These are phyloP conservation scores for Cucurbita moschata DNA, from an alignment of 306 rosid genomes.

Conservation along the genomic window DNA sequence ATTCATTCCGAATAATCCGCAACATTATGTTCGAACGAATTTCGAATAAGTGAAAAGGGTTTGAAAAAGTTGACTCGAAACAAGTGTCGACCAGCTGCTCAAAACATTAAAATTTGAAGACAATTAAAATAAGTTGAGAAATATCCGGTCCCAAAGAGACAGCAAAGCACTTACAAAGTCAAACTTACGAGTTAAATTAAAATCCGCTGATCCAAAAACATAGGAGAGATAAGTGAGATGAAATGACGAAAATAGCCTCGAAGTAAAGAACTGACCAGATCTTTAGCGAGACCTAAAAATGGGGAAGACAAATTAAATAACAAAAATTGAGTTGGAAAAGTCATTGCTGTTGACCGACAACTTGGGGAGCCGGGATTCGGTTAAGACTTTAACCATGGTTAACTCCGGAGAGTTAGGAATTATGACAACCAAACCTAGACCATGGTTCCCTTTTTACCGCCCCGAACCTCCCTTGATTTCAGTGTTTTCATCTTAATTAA, in stretches of 20 bases:
- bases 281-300: slow-evolving; percentile 8
- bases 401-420: slow-evolving; percentile 15
- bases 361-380: neutral
- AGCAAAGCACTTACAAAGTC: neutral
- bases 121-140: too few species aligned
- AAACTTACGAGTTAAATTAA: neutral
- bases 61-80: too few species aligned
- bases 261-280: neutral
- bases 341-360: slow-evolving; percentile 1
- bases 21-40: too few species aligned
- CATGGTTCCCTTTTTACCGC: slow-evolving; percentile 9
- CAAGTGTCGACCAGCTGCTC: too few species aligned
- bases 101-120: too few species aligned
- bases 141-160: neutral
- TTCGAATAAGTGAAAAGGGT: too few species aligned
- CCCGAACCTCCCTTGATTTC: slow-evolving; percentile 27
- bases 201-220: neutral
- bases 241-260: neutral
- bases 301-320: slow-evolving; percentile 3
- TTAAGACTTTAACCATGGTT: slow-evolving; percentile 7
- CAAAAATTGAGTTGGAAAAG: slow-evolving; percentile 2
- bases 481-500: slow-evolving; percentile 4
- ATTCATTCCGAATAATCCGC: too few species aligned
- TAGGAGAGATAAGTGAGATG: neutral
- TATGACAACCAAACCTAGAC: slow-evolving; percentile 16